Percentiles rank a stretch among this genome's conserved stretches.
phyloP scores from a whole-genome alignment of 495 filamentous ascomycete genomes.

The Podospora anserina region DNA sequence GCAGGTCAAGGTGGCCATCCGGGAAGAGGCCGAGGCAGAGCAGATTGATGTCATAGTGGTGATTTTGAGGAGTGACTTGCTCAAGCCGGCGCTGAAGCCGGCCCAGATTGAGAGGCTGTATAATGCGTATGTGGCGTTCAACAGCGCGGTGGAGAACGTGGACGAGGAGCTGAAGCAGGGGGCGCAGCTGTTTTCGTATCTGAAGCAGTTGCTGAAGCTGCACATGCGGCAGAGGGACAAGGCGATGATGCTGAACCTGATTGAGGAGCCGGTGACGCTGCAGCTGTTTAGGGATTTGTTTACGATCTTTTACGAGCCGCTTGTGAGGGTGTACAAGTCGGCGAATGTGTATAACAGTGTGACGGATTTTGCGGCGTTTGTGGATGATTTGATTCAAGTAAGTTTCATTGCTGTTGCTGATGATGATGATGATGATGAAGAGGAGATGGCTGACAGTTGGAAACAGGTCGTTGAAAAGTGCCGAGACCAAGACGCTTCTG shows the following conservation, averaged over 20 bases:
- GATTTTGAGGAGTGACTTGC: conserved; percentile 70
- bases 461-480: conserved; percentile 73
- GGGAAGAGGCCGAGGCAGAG: conserved; percentile 65
- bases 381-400: conserved; percentile 80
- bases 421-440: too few species aligned
- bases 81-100: conserved; percentile 63
- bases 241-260: conserved; percentile 91
- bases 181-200: conserved; percentile 83
- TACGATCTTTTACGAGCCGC: conserved; percentile 97
- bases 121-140: conserved; percentile 97
- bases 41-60: conserved; percentile 78
- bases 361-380: conserved; percentile 90
- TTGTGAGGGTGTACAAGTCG: conserved; percentile 95
- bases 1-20: conserved; percentile 65
- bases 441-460: conserved; percentile 10
- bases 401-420: conserved; percentile 12
- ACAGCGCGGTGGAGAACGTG: conserved; percentile 85
- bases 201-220: conserved; percentile 93
- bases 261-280: conserved; percentile 91
- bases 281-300: conserved; percentile 94
- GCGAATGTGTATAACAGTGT: conserved; percentile 97
- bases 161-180: conserved; percentile 84
- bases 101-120: conserved; percentile 79
- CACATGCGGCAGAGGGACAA: conserved; percentile 92
- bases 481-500: conserved; percentile 85